Conservation (phyloP, 2,329 filamentous ascomycete genomes). For the Didymella segeticola region DNA sequence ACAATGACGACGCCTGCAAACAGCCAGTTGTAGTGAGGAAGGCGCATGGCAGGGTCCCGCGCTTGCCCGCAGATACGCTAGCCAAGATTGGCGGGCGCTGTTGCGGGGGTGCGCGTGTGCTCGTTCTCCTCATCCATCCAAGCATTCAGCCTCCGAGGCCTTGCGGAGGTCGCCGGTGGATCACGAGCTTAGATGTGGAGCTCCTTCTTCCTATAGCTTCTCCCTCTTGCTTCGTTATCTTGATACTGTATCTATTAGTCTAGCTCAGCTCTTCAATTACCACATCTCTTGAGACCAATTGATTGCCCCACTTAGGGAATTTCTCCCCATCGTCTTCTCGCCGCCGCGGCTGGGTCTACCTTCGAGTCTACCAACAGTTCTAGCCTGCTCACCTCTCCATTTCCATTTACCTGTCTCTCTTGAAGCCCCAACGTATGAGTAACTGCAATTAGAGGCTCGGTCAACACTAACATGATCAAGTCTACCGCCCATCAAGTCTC, state of each 20-base stretch:
- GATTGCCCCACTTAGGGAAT: slow-evolving; percentile 18
- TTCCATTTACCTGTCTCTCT: not conserved
- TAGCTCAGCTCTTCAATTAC: slow-evolving; percentile 17
- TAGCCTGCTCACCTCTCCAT: slow-evolving; percentile 5
- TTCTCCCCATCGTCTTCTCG: slow-evolving; percentile 17
- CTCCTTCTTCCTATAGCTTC: slow-evolving; percentile 22
- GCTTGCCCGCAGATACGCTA: slow-evolving; percentile 22
- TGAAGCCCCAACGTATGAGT: slow-evolving; percentile 1
- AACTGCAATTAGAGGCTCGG: not conserved
- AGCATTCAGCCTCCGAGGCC: slow-evolving; percentile 19
- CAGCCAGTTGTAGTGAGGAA: slow-evolving; percentile 16
- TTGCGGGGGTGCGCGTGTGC: slow-evolving; percentile 15
- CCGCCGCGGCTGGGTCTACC: slow-evolving; percentile 16
- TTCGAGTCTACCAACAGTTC: slow-evolving; percentile 10
- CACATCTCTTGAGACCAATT: slow-evolving; percentile 19
- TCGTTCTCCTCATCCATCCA: slow-evolving; percentile 20
- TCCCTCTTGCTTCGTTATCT: slow-evolving; percentile 31
- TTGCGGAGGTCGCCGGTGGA: slow-evolving; percentile 41
- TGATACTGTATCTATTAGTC: slow-evolving; percentile 22
- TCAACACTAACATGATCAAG: slow-evolving; percentile 1
- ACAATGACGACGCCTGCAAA: slow-evolving; percentile 31
- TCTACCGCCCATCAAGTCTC: not conserved
- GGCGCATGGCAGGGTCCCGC: slow-evolving; percentile 25
- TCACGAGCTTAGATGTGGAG: slow-evolving; percentile 41
- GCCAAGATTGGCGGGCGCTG: slow-evolving; percentile 27